These are phyloP conservation scores for Knoxdaviesia capensis DNA, from an alignment of 2,329 filamentous ascomycete genomes.

Conservation along the genomic window DNA sequence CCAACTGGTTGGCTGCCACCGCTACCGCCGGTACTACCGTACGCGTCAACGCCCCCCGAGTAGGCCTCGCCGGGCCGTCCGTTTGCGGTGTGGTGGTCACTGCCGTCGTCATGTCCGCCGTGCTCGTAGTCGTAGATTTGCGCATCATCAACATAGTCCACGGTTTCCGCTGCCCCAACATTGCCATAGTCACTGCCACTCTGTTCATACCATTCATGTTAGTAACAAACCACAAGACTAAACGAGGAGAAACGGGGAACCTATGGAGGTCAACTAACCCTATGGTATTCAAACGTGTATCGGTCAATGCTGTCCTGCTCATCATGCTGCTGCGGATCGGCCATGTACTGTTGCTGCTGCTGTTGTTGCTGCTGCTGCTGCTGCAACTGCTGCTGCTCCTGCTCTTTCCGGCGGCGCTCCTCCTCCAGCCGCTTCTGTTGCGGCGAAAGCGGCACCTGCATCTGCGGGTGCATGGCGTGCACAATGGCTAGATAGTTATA, in stretches of 20 bases:
- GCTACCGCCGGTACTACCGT: not conserved
- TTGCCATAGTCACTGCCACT: constrained; percentile 26
- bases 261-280: constrained; percentile 17
- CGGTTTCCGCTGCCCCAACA: constrained; percentile 17
- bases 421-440: constrained; percentile 47
- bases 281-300: constrained; percentile 32
- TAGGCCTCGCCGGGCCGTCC: too few relatives aligned
- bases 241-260: not conserved
- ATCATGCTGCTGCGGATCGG: constrained; percentile 21
- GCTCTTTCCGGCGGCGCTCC: constrained; percentile 27
- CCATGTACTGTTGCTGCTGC: constrained; percentile 22
- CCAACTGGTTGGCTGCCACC: not conserved
- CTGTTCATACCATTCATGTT: constrained; percentile 10
- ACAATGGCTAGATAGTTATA: constrained; percentile 98
- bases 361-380: constrained; percentile 24
- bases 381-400: constrained; percentile 26
- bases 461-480: constrained; percentile 93
- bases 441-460: constrained; percentile 71
- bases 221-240: not conserved
- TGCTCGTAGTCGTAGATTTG: constrained; percentile 29
- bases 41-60: not conserved
- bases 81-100: not conserved
- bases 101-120: constrained; percentile 1
- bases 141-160: constrained; percentile 30
- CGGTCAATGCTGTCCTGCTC: constrained; percentile 25